Evolutionary conservation across 2,329 filamentous ascomycete genomes (phyloP).

Genomic region (Penicillium thymicola): DNA sequence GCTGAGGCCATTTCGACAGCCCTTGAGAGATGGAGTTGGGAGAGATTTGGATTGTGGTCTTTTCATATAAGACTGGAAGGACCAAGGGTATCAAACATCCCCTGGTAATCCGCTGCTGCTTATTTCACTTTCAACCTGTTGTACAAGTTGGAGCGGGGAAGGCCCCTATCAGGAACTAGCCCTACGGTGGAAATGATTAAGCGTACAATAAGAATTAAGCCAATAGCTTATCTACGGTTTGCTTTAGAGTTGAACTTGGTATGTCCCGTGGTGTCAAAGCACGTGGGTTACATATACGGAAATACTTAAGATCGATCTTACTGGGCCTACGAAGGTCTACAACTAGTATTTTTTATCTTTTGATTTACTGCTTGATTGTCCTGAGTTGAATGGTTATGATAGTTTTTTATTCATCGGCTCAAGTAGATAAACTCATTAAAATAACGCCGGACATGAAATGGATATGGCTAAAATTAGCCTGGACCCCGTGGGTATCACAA

Average conservation of each 20-base stretch:
- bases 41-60: background rate
- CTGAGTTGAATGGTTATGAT: background rate
- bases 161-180: background rate
- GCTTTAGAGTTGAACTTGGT: background rate
- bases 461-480: background rate
- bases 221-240: background rate
- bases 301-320: background rate
- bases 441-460: background rate
- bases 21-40: background rate
- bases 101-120: background rate
- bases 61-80: background rate
- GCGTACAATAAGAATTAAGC: background rate
- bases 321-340: too few relatives aligned
- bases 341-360: background rate
- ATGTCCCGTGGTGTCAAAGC: background rate
- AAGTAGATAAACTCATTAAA: background rate
- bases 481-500: slow-evolving; percentile 2
- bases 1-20: background rate
- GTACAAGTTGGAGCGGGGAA: background rate
- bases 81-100: background rate
- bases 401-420: background rate
- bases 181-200: background rate
- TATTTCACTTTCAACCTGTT: background rate
- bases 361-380: background rate
- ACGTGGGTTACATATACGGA: background rate